Evolutionary conservation across 805 yeast species (phyloP), one percentile per base, ranked within the genome.

Genomic region (Kazachstania viticola): DNA sequence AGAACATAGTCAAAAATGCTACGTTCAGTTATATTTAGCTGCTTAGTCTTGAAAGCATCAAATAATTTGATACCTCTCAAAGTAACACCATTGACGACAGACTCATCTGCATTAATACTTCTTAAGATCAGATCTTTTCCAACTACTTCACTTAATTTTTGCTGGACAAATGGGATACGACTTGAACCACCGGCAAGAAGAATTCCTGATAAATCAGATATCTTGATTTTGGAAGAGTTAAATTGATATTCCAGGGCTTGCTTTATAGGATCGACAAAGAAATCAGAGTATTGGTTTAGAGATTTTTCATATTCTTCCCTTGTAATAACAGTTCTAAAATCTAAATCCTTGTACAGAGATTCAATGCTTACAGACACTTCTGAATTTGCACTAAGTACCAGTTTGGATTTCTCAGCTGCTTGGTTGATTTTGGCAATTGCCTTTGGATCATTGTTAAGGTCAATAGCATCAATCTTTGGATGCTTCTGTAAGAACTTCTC

Each of bases 41-140:
- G 49, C 44, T 72, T 72, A 5, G 80, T 66, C 42, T 75, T 72
- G 54, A 75, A 78, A 45, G 75, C 68, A 25, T 73, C 68, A n/a
- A 84, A 73, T 24, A 83, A 61, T 29, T 73, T 65, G 25, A 84
- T 79, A 14, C 91, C 97, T 41, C 85, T 70, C 24, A 80, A 61
- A n/a, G 95, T 74, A 2, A 93, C 73, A 30, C 98, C 98, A 45
- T 82, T 66, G 11, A 83, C 95, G 32, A 83, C 83, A 28, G 96
- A 76, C 61, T 91, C 98, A 57, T 91, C 98, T 0, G 98, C 91
- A 56, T 91, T 91, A 28, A 91, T 93, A 31, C 78, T 82, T 54
- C 78, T 84, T 15, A 94, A 67, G 25, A 87, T 64, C 30, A 62
- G 51, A 3, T 72, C 77, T 14, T 71, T 72, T 1, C 79, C 83